A percentile compares a stretch with the other conserved stretches of the same genome.
Conservation (phyloP, 2,329 filamentous ascomycete species). For the Phaeosphaeriaceae sp. region DNA sequence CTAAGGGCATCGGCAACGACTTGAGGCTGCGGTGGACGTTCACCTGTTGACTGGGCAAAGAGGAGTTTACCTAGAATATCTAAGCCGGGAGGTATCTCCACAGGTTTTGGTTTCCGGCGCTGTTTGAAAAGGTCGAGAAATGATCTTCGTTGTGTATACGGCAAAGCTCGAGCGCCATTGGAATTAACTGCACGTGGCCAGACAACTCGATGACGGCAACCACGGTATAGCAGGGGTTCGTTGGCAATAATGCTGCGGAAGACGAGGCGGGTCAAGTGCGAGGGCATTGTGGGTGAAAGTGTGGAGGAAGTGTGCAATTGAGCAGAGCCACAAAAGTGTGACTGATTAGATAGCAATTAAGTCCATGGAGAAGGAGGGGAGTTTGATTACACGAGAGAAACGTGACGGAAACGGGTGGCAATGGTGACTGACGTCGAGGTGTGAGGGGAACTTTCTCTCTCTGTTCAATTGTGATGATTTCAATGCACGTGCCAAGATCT, state of each 20-base stretch:
- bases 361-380: slow-evolving; percentile 19
- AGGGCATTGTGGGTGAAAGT: slow-evolving; percentile 57
- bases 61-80: slow-evolving; percentile 73
- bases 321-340: slow-evolving; percentile 7
- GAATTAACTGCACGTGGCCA: slow-evolving; percentile 24
- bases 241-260: slow-evolving; percentile 64
- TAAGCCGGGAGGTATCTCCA: slow-evolving; percentile 73
- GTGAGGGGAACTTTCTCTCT: slow-evolving; percentile 13
- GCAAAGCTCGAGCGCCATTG: slow-evolving; percentile 25
- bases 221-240: slow-evolving; percentile 55
- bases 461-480: slow-evolving; percentile 31
- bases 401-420: slow-evolving; percentile 15
- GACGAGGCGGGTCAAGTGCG: slow-evolving; percentile 65
- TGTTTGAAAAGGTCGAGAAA: slow-evolving; percentile 73
- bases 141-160: slow-evolving; percentile 55
- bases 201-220: slow-evolving; percentile 49
- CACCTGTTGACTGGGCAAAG: slow-evolving; percentile 66
- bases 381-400: slow-evolving; percentile 18
- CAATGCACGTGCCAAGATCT: slow-evolving; percentile 20
- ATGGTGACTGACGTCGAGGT: slow-evolving; percentile 9
- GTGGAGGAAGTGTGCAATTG: slow-evolving; percentile 15
- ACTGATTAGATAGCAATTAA: slow-evolving; percentile 4
- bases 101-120: slow-evolving; percentile 63
- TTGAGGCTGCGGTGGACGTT: slow-evolving; percentile 67
- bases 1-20: slow-evolving; percentile 66